Evolutionary conservation across 2,329 filamentous ascomycete genomes (phyloP), one percentile per base, ranked within the genome.

Genomic region (Paraphoma sp.): DNA sequence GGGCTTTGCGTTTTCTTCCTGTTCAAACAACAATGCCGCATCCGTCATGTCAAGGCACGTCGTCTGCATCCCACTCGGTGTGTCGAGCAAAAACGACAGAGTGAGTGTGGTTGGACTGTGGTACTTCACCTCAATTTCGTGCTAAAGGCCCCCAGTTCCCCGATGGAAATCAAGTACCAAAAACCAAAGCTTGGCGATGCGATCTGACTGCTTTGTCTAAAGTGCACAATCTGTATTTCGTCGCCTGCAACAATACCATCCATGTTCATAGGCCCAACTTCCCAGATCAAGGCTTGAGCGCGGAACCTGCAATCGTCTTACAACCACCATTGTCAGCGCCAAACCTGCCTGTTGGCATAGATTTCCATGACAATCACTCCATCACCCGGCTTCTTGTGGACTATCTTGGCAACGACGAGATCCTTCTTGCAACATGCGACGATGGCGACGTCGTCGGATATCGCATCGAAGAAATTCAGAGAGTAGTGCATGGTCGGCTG

Each of bases 371-470:
- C 1, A 60, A 75, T 44, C 80, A 82, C 61, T 74, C 74, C 1
- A 79, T 83, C 55, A 83, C 79, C 55, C 72, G 77, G 40, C 53
- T 83, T 4, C 65, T 79, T 33, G 72, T 81, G 12, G 77, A 80
- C 45, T 76, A 71, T 47, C 71, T 83, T 9, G 80, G 80, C n/a
- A 73, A 69, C 18, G 77, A 80, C 29, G 82, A 83, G 57, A 71
- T 82, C 28, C 54, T 83, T 17, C 73, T 87, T 73, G 73, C 87
- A 73, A 61, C 79, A 71, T 68, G 88, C 79, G 66, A 91, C 69
- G 75, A 91, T 83, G 76, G 86, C 78, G 63, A 85, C 65, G 79
- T 82, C 8, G 68, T 82, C 30, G 79, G 74, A 0, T 81, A 81
- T 57, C 71, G 62, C 56, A 68, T 65, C 43, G 69, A 60, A 17